Evolutionary conservation across 2,329 filamentous ascomycete genomes (phyloP).

Genomic region (Ophiostoma ips): DNA sequence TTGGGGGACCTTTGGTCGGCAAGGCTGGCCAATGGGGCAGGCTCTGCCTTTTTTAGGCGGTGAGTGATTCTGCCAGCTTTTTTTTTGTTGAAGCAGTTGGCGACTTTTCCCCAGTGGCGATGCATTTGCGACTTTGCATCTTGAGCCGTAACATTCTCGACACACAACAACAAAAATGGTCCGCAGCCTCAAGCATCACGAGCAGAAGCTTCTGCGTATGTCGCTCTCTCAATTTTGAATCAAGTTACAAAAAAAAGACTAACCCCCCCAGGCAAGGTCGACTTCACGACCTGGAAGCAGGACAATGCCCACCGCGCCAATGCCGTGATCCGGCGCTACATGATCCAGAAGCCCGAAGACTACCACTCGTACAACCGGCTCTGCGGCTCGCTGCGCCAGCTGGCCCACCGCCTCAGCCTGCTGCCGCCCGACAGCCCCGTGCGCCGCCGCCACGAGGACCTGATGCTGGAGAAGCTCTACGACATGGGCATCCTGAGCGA

Average conservation of each 20-base stretch:
- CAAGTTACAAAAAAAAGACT: neutral
- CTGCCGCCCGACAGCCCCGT: slow-evolving; percentile 67
- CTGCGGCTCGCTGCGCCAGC: slow-evolving; percentile 70
- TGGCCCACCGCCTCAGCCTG: slow-evolving; percentile 76
- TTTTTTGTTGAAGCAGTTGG: neutral
- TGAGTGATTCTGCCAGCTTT: slow-evolving; percentile 6
- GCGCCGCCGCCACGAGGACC: slow-evolving; percentile 70
- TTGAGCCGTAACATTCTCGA: neutral
- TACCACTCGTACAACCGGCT: slow-evolving; percentile 56
- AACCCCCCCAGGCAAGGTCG: slow-evolving; percentile 38
- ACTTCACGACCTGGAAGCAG: slow-evolving; percentile 88
- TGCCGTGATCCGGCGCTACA: slow-evolving; percentile 65
- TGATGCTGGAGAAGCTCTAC: slow-evolving; percentile 82
- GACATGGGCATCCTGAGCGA: slow-evolving; percentile 77
- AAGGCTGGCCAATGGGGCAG: neutral
- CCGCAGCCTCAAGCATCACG: slow-evolving; percentile 90
- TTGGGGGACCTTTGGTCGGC: too few relatives aligned
- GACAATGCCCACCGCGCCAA: slow-evolving; percentile 79
- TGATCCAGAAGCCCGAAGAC: slow-evolving; percentile 79
- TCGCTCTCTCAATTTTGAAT: neutral
- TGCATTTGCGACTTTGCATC: neutral
- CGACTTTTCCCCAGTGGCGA: neutral
- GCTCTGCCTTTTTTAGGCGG: neutral
- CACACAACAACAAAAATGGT: slow-evolving; percentile 49
- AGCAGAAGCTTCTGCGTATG: slow-evolving; percentile 67